Percentiles rank a stretch among this genome's conserved stretches.
These are phyloP conservation scores for Geosmithia flava DNA, from an alignment of 2,329 filamentous ascomycete genomes.

Conservation along the genomic window DNA sequence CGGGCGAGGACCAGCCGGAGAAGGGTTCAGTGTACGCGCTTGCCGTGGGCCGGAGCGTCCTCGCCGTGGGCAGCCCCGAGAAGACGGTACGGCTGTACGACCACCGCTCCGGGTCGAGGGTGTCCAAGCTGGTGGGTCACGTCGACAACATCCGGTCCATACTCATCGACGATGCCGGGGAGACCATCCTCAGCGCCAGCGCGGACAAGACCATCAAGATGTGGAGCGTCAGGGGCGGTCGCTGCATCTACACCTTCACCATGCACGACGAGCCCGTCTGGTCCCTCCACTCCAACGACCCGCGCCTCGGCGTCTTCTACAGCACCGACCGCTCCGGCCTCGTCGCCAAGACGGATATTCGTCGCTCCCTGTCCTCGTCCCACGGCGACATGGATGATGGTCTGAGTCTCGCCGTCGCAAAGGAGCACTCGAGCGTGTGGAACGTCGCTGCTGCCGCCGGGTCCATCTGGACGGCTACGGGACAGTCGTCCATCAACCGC, in stretches of 20 bases:
- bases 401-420: constrained; percentile 76
- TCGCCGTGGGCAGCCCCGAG: constrained; percentile 90
- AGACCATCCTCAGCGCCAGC: constrained; percentile 86
- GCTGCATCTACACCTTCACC: constrained; percentile 95
- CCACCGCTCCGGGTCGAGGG: constrained; percentile 71
- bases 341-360: constrained; percentile 91
- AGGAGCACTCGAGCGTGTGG: constrained; percentile 76
- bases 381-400: constrained; percentile 60
- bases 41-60: constrained; percentile 63
- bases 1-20: constrained; percentile 68
- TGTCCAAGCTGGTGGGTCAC: constrained; percentile 95
- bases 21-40: constrained; percentile 96
- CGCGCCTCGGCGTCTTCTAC: constrained; percentile 80
- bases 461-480: constrained; percentile 82
- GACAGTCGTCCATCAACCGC: constrained; percentile 82
- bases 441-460: constrained; percentile 58
- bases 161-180: constrained; percentile 75
- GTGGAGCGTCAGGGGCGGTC: constrained; percentile 89
- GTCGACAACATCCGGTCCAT: constrained; percentile 91
- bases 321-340: constrained; percentile 85
- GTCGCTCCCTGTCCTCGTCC: constrained; percentile 41
- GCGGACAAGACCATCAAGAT: constrained; percentile 96
- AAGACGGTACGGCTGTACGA: constrained; percentile 91
- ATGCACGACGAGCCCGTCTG: constrained; percentile 99
- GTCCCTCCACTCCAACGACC: constrained; percentile 85